phyloP scores from a whole-genome alignment of 169 alveolate species.

The Perkinsus olseni region DNA sequence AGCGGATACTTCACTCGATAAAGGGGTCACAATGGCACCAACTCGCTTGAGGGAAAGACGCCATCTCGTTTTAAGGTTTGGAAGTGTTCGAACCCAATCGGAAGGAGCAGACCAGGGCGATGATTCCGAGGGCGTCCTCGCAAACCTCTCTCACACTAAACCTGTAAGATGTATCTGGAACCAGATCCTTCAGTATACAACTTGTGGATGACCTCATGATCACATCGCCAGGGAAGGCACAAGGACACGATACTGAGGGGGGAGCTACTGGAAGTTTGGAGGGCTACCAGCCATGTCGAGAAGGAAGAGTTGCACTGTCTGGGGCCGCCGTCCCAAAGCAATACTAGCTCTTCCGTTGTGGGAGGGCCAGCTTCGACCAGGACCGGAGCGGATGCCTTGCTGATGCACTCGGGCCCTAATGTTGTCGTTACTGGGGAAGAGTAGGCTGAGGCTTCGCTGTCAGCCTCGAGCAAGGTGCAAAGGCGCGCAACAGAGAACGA shows the following conservation, averaged over 20 bases:
- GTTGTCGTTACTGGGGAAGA: background rate
- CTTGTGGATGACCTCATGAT: background rate
- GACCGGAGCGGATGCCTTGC: background rate
- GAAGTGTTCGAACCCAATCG: background rate
- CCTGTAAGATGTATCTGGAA: background rate
- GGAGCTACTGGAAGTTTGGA: no score
- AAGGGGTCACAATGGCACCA: background rate
- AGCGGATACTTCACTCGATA: background rate
- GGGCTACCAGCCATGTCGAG: background rate
- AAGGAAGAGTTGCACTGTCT: background rate
- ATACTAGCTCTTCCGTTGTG: background rate
- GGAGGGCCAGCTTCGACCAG: background rate
- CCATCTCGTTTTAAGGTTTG: background rate
- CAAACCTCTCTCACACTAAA: background rate
- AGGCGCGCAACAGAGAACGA: background rate
- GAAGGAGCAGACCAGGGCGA: background rate
- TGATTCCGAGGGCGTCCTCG: background rate
- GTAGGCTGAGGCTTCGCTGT: background rate
- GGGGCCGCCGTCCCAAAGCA: background rate
- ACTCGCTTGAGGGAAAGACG: background rate
- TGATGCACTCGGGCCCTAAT: background rate
- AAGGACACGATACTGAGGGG: no score
- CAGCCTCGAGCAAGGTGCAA: background rate
- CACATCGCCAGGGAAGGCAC: no score
- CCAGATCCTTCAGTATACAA: background rate